phyloP scores from a whole-genome alignment of 2,329 filamentous ascomycete species.

The Alternaria angustiovoidea region DNA sequence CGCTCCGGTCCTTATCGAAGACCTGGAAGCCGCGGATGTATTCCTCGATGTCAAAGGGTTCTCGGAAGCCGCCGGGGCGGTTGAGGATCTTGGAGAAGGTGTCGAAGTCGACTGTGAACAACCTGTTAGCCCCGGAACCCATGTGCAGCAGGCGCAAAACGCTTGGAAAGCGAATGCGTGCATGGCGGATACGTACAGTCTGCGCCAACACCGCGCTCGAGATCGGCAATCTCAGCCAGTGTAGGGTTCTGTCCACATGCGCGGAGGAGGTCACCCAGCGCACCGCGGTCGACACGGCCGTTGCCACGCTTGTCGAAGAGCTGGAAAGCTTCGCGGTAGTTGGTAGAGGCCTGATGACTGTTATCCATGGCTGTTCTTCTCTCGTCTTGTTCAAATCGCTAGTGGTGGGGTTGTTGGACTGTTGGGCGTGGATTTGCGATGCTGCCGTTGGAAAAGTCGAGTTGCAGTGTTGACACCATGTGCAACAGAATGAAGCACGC shows the following conservation, averaged over 20 bases:
- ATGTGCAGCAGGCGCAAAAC: neutral
- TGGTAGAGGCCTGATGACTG: slow-evolving; percentile 74
- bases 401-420: slow-evolving; percentile 1
- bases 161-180: neutral
- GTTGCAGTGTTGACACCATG: neutral
- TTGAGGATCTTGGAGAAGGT: slow-evolving; percentile 97
- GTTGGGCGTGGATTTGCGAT: slow-evolving; percentile 10
- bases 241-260: slow-evolving; percentile 99
- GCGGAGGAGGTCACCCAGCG: slow-evolving; percentile 90
- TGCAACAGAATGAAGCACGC: slow-evolving; percentile 4
- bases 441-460: neutral
- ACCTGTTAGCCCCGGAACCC: slow-evolving; percentile 4
- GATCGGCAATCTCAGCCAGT: slow-evolving; percentile 86
- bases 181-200: slow-evolving; percentile 76
- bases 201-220: slow-evolving; percentile 87
- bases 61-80: slow-evolving; percentile 96
- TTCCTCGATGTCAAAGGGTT: slow-evolving; percentile 96
- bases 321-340: slow-evolving; percentile 99
- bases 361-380: slow-evolving; percentile 45
- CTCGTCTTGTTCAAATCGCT: slow-evolving; percentile 14
- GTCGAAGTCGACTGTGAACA: slow-evolving; percentile 86
- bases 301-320: slow-evolving; percentile 99
- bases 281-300: slow-evolving; percentile 85
- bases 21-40: slow-evolving; percentile 99
- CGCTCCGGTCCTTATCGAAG: slow-evolving; percentile 98